Percentiles rank a stretch among this genome's conserved stretches.
phyloP scores from a whole-genome alignment of 768 basidiomycete species.

The Hygrophorus russula region DNA sequence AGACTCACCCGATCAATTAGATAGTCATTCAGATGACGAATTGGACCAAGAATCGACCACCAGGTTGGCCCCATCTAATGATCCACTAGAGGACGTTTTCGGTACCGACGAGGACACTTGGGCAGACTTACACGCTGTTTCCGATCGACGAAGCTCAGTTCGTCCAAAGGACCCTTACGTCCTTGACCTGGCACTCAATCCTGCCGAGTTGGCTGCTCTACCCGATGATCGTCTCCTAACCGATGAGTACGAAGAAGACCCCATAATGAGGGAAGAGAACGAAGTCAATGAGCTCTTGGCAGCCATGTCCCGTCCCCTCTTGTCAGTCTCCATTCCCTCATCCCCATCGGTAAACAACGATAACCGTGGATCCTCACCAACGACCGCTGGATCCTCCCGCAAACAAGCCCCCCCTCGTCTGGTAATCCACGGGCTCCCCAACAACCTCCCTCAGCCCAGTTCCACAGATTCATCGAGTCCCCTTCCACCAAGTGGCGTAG shows the following conservation, averaged over 20 bases:
- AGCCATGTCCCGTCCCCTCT: slow-evolving; percentile 26
- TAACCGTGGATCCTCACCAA: slow-evolving; percentile 23
- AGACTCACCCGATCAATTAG: slow-evolving; percentile 14
- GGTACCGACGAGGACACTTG: slow-evolving; percentile 57
- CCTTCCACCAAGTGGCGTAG: slow-evolving; percentile 20
- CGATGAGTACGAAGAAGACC: slow-evolving; percentile 18
- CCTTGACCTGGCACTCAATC: slow-evolving; percentile 42
- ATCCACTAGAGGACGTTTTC: slow-evolving; percentile 53
- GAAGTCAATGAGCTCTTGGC: slow-evolving; percentile 30
- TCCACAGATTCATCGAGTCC: slow-evolving; percentile 28
- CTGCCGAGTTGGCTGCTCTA: slow-evolving; percentile 21
- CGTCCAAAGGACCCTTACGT: slow-evolving; percentile 38
- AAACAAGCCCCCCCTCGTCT: slow-evolving; percentile 51
- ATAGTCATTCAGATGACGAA: slow-evolving; percentile 21
- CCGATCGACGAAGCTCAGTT: slow-evolving; percentile 18
- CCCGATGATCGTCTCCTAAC: slow-evolving; percentile 13
- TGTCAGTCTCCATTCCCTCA: slow-evolving; percentile 26
- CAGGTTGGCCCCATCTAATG: slow-evolving; percentile 23
- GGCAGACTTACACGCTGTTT: slow-evolving; percentile 35
- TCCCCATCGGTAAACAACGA: slow-evolving; percentile 23
- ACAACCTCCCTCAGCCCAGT: slow-evolving; percentile 16
- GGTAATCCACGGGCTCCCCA: slow-evolving; percentile 27
- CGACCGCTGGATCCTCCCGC: slow-evolving; percentile 10
- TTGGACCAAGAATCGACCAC: slow-evolving; percentile 24
- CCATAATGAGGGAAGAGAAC: slow-evolving; percentile 25